These are phyloP conservation scores for Schwanniomyces occidentalis DNA, from an alignment of 805 yeast species.

Conservation along the genomic window DNA sequence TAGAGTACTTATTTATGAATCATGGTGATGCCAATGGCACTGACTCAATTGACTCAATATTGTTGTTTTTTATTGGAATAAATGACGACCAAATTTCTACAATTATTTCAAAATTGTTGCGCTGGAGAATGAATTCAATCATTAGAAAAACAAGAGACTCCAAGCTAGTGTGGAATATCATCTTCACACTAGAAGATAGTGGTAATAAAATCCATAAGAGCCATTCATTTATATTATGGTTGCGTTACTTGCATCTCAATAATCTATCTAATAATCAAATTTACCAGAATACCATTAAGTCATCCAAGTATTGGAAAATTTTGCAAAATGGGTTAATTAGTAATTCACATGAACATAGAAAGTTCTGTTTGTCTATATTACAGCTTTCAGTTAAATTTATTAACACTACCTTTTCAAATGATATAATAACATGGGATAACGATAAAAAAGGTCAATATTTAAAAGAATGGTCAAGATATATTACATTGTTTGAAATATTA, in stretches of 20 bases:
- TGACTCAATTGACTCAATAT: slow-evolving; percentile 17
- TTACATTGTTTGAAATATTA: slow-evolving; percentile 75
- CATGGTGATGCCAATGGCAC: slow-evolving; percentile 7
- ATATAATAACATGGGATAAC: slow-evolving; percentile 47
- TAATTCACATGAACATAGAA: slow-evolving; percentile 63
- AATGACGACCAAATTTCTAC: slow-evolving; percentile 39
- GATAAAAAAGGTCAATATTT: slow-evolving; percentile 27
- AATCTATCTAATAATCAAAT: slow-evolving; percentile 9
- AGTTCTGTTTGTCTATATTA: slow-evolving; percentile 64
- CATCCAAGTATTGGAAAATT: slow-evolving; percentile 51
- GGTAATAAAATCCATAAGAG: slow-evolving; percentile 23
- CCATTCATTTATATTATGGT: slow-evolving; percentile 54
- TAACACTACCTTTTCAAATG: slow-evolving; percentile 30
- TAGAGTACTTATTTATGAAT: slow-evolving; percentile 37
- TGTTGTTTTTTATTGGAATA: slow-evolving; percentile 35
- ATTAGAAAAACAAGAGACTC: slow-evolving; percentile 13
- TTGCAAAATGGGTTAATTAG: slow-evolving; percentile 59
- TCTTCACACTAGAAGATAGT: slow-evolving; percentile 37
- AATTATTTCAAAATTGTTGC: slow-evolving; percentile 40
- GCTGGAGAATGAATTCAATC: slow-evolving; percentile 54
- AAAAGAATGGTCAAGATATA: slow-evolving; percentile 68
- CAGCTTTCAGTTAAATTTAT: slow-evolving; percentile 57
- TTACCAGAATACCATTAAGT: slow-evolving; percentile 25
- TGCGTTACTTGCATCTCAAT: slow-evolving; percentile 46
- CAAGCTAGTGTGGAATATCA: slow-evolving; percentile 45